Evolutionary conservation across 108 stramenopile genomes (phyloP), one percentile per base, ranked within the genome.

Genomic region (Asterionellopsis glacialis): DNA sequence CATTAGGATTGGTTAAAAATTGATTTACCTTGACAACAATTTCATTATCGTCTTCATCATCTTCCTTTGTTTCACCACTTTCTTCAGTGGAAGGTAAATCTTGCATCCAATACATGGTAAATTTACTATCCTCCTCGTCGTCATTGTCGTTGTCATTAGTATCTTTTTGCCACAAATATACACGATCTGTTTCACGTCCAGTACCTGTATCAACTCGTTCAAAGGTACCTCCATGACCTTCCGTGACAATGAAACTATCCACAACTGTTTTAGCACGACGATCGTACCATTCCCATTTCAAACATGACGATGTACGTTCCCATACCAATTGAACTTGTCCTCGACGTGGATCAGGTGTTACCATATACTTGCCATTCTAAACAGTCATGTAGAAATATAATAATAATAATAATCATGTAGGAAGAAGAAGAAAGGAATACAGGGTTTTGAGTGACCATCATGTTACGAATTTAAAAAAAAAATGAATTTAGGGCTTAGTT

Each of bases 31-130:
- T 74, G 21, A 59, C 71, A 28, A 84, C 74, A 33, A 77, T 44
- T 26, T 82, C 87, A 48, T 81, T 80, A 50, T 80, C 79, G 33
- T 33, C 33, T 2, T 33, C 33, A 7, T 7, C 33, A 33, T 33
- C 33, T 41, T 78, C 65, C 43, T 67, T 55, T 51, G 80, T 76
- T 33, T 33, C 33, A 5, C 7, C 33, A 33, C 33, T 2, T 33
- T 33, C 33, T 9, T 33, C 45, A 0, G 23, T 24, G 21, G 57
- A 68, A 53, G 84, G 78, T 43, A 49, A 61, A 26, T 80, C 79
- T 64, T 92, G 90, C 81, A 92, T 82, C 90, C 89, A 85, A 62
- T 65, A 72, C 78, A 83, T 81, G 55, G 69, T 72, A 60, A 79
- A 77, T 65, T 77, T n/a, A n/a, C 76, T 19, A 0, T 43, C 62